Percentiles rank a stretch among this genome's conserved stretches.
Evolutionary conservation across 73 alveolate species (phyloP).

Genomic region (Stentor coeruleus): DNA sequence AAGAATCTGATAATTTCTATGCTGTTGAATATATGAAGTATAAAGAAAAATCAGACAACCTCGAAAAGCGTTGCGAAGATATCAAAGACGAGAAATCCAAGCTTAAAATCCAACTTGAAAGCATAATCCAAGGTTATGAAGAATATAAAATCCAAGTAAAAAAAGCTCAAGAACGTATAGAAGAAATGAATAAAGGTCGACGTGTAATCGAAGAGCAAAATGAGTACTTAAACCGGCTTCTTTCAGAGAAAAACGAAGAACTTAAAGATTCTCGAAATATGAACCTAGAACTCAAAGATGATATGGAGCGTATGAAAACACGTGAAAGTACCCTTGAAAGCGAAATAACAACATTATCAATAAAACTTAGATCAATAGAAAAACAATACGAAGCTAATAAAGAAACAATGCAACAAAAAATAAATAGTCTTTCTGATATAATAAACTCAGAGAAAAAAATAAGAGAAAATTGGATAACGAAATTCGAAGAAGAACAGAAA

Average conservation of each 20-base stretch:
- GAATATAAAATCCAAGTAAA: conserved; percentile 21
- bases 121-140: background rate
- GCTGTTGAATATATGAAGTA: background rate
- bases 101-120: conserved; percentile 1
- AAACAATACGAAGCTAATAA: conserved; percentile 47
- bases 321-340: background rate
- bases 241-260: conserved; percentile 9
- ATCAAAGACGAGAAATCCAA: background rate
- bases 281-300: background rate
- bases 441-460: conserved; percentile 45
- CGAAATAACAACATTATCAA: background rate
- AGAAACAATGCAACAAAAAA: conserved; percentile 48
- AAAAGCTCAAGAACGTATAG: conserved; percentile 21
- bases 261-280: background rate
- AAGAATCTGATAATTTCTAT: background rate
- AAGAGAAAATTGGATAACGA: conserved; percentile 53
- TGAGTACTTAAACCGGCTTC: background rate
- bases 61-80: background rate
- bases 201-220: background rate
- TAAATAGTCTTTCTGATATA: conserved; percentile 39
- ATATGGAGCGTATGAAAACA: background rate
- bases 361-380: background rate
- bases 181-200: conserved; percentile 17
- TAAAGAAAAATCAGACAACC: background rate
- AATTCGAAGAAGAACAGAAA: conserved; percentile 58